These are phyloP conservation scores for Trypanosoma cruzi DNA, from an alignment of 208 protist genomes.

Conservation along the genomic window DNA sequence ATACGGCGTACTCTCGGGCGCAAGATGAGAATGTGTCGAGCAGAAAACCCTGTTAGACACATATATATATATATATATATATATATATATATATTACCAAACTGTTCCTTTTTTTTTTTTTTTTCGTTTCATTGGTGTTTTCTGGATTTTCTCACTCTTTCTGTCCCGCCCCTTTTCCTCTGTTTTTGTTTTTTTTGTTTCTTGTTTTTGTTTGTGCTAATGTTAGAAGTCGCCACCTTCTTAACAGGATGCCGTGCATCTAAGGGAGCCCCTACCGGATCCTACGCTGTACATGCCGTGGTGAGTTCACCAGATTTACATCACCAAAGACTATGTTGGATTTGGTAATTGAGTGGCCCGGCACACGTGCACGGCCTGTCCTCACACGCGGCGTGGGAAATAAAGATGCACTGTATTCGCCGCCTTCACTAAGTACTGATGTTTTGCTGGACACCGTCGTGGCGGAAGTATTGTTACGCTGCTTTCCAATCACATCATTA, in stretches of 20 bases:
- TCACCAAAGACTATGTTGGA: slow-evolving; percentile 23
- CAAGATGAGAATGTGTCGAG: too few species aligned
- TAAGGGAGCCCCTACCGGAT: not conserved
- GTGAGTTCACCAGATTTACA: not conserved
- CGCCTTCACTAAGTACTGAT: not conserved
- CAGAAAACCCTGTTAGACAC: too few species aligned
- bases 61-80: too few species aligned
- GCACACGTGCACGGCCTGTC: slow-evolving; percentile 19
- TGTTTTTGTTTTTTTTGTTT: too few species aligned
- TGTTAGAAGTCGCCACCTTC: not conserved
- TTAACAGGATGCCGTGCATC: slow-evolving; percentile 13
- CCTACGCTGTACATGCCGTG: not conserved
- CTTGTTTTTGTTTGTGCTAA: too few species aligned
- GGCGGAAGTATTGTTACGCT: not conserved
- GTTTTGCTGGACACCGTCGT: not conserved
- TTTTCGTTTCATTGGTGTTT: too few species aligned
- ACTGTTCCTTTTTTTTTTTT: too few species aligned
- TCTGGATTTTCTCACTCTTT: too few species aligned
- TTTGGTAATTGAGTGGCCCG: slow-evolving; percentile 1
- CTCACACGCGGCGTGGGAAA: not conserved
- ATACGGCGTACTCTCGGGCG: too few species aligned
- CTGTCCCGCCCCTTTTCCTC: not conserved
- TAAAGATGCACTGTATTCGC: not conserved
- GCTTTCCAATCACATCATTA: not conserved
- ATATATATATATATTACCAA: too few species aligned